phyloP scores from a whole-genome alignment of 2,329 filamentous ascomycete species.

The Fusarium sulawesiense region DNA sequence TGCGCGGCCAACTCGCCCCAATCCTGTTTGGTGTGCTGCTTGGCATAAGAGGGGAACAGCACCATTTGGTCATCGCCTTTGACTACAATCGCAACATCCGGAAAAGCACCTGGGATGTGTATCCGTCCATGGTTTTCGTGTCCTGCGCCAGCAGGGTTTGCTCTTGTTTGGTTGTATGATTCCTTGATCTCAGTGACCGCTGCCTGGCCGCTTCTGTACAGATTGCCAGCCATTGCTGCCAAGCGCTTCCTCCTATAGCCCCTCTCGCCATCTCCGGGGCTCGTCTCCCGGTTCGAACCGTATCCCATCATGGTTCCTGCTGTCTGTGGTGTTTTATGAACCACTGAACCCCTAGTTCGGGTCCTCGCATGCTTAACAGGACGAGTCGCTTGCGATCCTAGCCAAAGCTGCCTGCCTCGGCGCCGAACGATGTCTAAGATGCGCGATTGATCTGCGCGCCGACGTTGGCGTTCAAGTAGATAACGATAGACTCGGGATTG shows the following conservation, averaged over 20 bases:
- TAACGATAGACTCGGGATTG: conserved; percentile 83
- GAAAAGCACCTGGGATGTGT: conserved; percentile 79
- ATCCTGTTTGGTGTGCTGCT: conserved; percentile 71
- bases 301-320: conserved; percentile 45
- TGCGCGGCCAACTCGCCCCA: conserved; percentile 49
- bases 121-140: conserved; percentile 48
- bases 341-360: conserved; percentile 47
- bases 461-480: conserved; percentile 72
- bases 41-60: conserved; percentile 92
- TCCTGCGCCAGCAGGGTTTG: conserved; percentile 47
- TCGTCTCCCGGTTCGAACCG: conserved; percentile 46
- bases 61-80: conserved; percentile 92
- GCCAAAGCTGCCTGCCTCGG: conserved; percentile 59
- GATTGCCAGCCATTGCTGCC: conserved; percentile 69
- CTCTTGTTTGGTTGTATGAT: conserved; percentile 67
- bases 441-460: conserved; percentile 60
- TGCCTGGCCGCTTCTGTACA: conserved; percentile 67
- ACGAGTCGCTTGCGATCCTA: conserved; percentile 51
- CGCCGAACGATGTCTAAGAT: conserved; percentile 57
- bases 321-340: conserved; percentile 47
- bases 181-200: conserved; percentile 70
- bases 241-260: conserved; percentile 83
- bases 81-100: conserved; percentile 82
- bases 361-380: conserved; percentile 50
- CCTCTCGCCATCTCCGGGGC: conserved; percentile 60